Percentiles rank a stretch among this genome's conserved stretches.
These are phyloP conservation scores for Forsythia suspensa DNA, from an alignment of 257 asterid genomes.

Conservation along the genomic window DNA sequence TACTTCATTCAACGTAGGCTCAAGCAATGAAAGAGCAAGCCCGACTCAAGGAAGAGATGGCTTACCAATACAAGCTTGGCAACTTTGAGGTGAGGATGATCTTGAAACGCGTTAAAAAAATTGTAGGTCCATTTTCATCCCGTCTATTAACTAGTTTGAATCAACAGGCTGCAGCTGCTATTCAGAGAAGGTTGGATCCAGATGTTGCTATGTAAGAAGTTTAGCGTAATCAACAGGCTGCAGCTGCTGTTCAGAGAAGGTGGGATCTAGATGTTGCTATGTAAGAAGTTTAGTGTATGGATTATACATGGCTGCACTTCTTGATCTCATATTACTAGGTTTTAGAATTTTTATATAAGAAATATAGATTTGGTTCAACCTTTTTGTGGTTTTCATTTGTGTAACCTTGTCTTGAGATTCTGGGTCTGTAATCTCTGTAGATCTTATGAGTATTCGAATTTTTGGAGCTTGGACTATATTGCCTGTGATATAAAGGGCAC, in stretches of 20 bases:
- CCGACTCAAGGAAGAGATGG: conserved; percentile 95
- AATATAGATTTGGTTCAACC: background rate
- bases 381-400: background rate
- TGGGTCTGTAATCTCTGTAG: background rate
- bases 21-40: conserved; percentile 99
- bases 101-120: background rate
- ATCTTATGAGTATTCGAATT: background rate
- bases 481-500: background rate
- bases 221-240: conserved; percentile 54
- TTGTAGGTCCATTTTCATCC: background rate
- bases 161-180: conserved; percentile 95
- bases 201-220: conserved; percentile 63
- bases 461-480: background rate
- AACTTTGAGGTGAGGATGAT: conserved; percentile 68
- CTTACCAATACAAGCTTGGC: conserved; percentile 90
- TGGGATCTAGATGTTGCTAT: conserved; percentile 87
- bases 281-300: conserved; percentile 25
- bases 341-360: background rate
- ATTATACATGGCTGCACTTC: background rate
- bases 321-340: background rate
- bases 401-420: background rate
- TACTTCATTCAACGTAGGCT: conserved; percentile 47
- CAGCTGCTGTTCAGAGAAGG: conserved; percentile 95
- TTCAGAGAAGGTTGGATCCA: conserved; percentile 93
- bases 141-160: background rate